Base-by-base conservation (phyloP, 495 filamentous ascomycete species). In the Aspergillus biplanus region DNA sequence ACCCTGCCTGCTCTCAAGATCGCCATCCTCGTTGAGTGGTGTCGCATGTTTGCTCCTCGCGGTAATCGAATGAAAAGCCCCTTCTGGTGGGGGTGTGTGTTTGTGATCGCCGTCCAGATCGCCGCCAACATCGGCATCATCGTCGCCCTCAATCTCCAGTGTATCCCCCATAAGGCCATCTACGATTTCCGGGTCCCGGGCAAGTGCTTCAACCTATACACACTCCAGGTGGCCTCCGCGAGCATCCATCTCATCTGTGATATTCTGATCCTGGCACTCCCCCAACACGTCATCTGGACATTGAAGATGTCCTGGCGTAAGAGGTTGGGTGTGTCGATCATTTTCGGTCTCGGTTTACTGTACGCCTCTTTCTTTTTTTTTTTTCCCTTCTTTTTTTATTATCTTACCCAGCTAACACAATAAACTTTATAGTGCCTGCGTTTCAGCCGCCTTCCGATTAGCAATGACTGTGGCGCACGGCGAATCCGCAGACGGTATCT, bases 11-110 rank as follows among this genome's bases (percentile, higher is more conserved):
- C 44, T 15, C 48, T 73, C 37, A 73, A 73, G 53, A 49, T 58
- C 12, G 59, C 57, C 21, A 73, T 73, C 34, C 50, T 73, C 39
- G 21, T 69, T 4, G 70, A 73, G 46, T 70, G 70, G 70, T 56
- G 52, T 34, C 64, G 63, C n/a, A 62, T 73, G 12, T 73, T 73
- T 39, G 56, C 53, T 8, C 64, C 66, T n/a, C 56, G 56, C 13
- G 48, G 35, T 12, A 16, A 11, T 7, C 42, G 52, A n/a, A 42
- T 34, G 1, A 44, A 58, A 33, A 53, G 47, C 27, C 16, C 33
- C 32, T 64, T 64, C 61, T 64, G 61, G 61, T 42, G 33, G 33
- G 61, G 54, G 2, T 58, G 61, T 32, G 32, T 13, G 3, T 9
- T 34, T 12, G 31, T 64, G 2, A 64, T 64, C 15, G 32, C 44